A percentile compares a stretch with the other conserved stretches of the same genome.
Conservation (phyloP, 305 asterid species). For the Salvia sclarea region DNA sequence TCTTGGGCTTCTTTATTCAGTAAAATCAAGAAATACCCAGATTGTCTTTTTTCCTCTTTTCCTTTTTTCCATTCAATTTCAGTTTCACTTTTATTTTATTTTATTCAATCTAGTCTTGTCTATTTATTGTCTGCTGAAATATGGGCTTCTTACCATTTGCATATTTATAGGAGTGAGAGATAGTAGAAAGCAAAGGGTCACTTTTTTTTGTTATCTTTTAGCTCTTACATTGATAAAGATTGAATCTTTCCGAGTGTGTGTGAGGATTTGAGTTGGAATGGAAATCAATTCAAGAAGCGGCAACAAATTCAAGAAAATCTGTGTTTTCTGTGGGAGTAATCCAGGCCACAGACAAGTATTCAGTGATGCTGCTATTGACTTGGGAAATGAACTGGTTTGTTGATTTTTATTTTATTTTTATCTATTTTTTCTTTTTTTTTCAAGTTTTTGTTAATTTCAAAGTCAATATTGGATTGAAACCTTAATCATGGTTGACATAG, state of each 20-base stretch:
- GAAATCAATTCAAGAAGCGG: slow-evolving; percentile 50
- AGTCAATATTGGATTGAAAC: slow-evolving; percentile 33
- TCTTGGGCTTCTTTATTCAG: slow-evolving; percentile 37
- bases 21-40: slow-evolving; percentile 41
- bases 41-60: slow-evolving; percentile 31
- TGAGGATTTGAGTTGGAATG: slow-evolving; percentile 40
- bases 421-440: not conserved
- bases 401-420: too few relatives aligned
- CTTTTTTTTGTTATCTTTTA: slow-evolving; percentile 11
- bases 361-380: slow-evolving; percentile 94
- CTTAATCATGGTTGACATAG: slow-evolving; percentile 24
- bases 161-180: slow-evolving; percentile 26
- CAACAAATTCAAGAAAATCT: slow-evolving; percentile 79
- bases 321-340: slow-evolving; percentile 97
- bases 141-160: slow-evolving; percentile 8
- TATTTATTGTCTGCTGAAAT: slow-evolving; percentile 7
- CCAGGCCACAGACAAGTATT: slow-evolving; percentile 88
- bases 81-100: not conserved
- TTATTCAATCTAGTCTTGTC: slow-evolving; percentile 16
- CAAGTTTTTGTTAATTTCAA: not conserved
- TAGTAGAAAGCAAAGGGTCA: slow-evolving; percentile 18
- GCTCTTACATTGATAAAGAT: slow-evolving; percentile 21
- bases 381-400: slow-evolving; percentile 95
- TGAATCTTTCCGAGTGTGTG: slow-evolving; percentile 23
- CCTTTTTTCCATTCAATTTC: too few relatives aligned